Evolutionary conservation across 371 early-diverging fungal genomes (phyloP).

Genomic region (Mucor circinelloides): DNA sequence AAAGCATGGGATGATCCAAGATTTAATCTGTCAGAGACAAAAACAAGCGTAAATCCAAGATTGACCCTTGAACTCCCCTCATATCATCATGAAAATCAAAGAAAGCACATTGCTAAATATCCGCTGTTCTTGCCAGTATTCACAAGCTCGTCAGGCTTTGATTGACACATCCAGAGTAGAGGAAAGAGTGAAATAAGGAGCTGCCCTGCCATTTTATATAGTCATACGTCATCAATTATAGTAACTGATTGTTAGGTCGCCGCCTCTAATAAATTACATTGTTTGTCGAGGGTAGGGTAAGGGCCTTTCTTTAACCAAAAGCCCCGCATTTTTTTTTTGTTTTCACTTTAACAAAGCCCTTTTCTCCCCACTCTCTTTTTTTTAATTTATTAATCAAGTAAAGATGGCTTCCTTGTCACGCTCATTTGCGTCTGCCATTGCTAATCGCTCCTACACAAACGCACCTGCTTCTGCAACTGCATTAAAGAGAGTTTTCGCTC

Average conservation of each 20-base stretch:
- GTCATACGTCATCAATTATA: background rate
- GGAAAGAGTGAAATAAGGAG: too few relatives aligned
- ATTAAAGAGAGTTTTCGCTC: constrained; percentile 38
- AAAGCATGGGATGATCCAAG: too few relatives aligned
- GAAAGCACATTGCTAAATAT: too few relatives aligned
- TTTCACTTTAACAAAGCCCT: background rate
- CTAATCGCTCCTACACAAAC: constrained; percentile 47
- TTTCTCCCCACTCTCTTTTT: constrained; percentile 17
- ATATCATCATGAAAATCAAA: too few relatives aligned
- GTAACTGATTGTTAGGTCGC: background rate
- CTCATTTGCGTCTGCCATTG: constrained; percentile 48
- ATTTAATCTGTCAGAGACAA: too few relatives aligned
- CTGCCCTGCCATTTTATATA: too few relatives aligned
- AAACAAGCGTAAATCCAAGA: too few relatives aligned
- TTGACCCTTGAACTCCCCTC: too few relatives aligned
- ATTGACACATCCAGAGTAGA: too few relatives aligned
- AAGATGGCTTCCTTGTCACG: constrained; percentile 55
- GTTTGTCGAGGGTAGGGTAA: constrained; percentile 5
- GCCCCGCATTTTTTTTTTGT: constrained; percentile 3
- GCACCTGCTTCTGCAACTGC: constrained; percentile 50
- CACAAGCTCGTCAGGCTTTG: too few relatives aligned
- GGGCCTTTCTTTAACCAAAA: background rate
- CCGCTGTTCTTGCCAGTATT: too few relatives aligned
- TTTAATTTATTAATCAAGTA: background rate
- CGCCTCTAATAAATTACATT: background rate